These are phyloP conservation scores for Obba rivulosa DNA, from an alignment of 768 basidiomycete species.

Conservation along the genomic window DNA sequence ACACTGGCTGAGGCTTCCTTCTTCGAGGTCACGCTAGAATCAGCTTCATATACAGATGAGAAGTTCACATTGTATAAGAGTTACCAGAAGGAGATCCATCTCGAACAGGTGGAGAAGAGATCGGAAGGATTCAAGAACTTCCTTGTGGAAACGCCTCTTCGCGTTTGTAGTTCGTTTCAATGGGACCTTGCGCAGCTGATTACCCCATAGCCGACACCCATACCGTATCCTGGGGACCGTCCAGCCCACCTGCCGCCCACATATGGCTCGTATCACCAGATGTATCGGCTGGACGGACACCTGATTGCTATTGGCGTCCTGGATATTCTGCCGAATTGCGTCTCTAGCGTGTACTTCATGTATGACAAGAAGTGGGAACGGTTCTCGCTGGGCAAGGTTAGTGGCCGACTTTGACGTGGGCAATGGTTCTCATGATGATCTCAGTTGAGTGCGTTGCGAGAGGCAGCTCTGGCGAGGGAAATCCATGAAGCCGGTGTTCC, in stretches of 20 bases:
- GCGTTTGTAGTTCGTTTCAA: constrained; percentile 37
- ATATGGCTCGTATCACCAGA: constrained; percentile 92
- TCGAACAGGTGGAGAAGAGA: constrained; percentile 51
- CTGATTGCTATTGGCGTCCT: constrained; percentile 84
- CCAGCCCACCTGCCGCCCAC: constrained; percentile 59
- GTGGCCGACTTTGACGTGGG: neutral
- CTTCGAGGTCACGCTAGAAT: constrained; percentile 71
- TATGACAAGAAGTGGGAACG: constrained; percentile 70
- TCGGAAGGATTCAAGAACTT: constrained; percentile 61
- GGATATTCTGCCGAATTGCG: constrained; percentile 83
- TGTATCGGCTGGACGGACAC: constrained; percentile 77
- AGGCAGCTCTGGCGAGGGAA: constrained; percentile 69
- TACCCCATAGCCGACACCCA: constrained; percentile 46
- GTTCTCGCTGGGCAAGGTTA: constrained; percentile 75
- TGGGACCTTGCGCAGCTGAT: neutral
- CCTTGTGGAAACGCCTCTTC: constrained; percentile 72
- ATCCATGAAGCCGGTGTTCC: constrained; percentile 64
- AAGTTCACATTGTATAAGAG: constrained; percentile 72
- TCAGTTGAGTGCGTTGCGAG: constrained; percentile 84
- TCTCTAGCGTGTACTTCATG: constrained; percentile 88
- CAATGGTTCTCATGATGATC: neutral
- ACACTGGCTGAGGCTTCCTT: too few relatives aligned
- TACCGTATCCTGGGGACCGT: constrained; percentile 46
- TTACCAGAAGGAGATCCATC: constrained; percentile 79
- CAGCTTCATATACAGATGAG: constrained; percentile 70